Evolutionary conservation across 768 basidiomycete genomes (phyloP).

Genomic region (Dentipellis fragilis): DNA sequence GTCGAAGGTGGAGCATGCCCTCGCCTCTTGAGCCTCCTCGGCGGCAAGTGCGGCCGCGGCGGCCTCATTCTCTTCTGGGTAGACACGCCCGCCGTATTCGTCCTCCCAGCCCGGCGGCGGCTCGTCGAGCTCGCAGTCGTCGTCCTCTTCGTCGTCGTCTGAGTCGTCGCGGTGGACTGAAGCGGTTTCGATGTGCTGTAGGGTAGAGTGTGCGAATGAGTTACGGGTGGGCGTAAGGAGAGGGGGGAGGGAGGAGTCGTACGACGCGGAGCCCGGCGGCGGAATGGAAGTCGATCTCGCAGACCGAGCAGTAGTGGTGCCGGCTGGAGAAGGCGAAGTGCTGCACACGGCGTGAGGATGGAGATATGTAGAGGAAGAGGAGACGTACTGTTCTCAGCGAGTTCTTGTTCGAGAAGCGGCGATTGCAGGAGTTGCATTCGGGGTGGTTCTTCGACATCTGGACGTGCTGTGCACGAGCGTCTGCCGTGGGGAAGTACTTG

Average conservation of each 20-base stretch:
- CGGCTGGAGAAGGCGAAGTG: slow-evolving; percentile 20
- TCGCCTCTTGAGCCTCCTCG: neutral
- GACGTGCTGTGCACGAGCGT: slow-evolving; percentile 21
- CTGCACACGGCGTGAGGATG: slow-evolving; percentile 9
- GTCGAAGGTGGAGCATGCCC: slow-evolving; percentile 1
- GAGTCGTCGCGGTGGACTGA: slow-evolving; percentile 20
- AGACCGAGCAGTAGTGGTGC: slow-evolving; percentile 23
- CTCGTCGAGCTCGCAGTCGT: slow-evolving; percentile 16
- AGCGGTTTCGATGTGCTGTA: slow-evolving; percentile 21
- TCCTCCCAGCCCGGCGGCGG: slow-evolving; percentile 23
- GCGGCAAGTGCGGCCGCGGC: neutral
- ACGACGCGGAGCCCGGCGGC: slow-evolving; percentile 21
- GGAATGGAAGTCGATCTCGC: slow-evolving; percentile 21
- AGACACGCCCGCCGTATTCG: slow-evolving; percentile 15
- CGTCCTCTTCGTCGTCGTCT: slow-evolving; percentile 13
- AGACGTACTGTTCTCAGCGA: slow-evolving; percentile 20
- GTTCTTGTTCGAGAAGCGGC: slow-evolving; percentile 24
- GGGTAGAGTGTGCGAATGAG: neutral
- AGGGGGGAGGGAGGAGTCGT: neutral
- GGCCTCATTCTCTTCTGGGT: slow-evolving; percentile 13
- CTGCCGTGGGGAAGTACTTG: slow-evolving; percentile 20
- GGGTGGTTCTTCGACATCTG: slow-evolving; percentile 21
- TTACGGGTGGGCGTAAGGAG: neutral
- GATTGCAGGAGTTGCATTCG: slow-evolving; percentile 19
- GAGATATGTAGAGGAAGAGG: neutral